Base-by-base conservation (phyloP, 169 alveolate genomes). In the Prorocentrum cordatum region DNA sequence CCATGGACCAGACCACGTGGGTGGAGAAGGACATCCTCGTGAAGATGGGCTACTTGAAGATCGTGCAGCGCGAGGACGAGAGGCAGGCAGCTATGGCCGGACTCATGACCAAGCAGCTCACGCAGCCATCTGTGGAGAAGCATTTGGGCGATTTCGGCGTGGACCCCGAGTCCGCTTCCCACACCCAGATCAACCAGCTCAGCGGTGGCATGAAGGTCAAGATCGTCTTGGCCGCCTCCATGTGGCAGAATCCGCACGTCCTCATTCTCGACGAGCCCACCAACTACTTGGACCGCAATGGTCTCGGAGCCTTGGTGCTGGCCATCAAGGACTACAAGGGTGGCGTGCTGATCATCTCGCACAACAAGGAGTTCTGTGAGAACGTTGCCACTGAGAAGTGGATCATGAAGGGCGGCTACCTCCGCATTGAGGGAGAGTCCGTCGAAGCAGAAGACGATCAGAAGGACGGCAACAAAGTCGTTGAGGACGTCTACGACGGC, bases 281-380 rank as follows among this genome's bases (percentile, higher is more conserved):
- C 83, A 88, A 88, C 92, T 88, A 88, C 92, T 59, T 88, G 72
- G 92, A 88, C 42, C 88, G 92, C 35, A 90, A 88, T 7, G 91
- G 91, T 18, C n/a, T n/a, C n/a, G n/a, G n/a, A n/a, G n/a, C n/a
- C n/a, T 24, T 84, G 66, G 24, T 68, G 54, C 50, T 84, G 85
- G 92, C 84, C 62, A 71, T 88, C 71, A 67, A 62, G 72, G 92
- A 88, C 77, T 88, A 73, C 90, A 83, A 79, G 88, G 88, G 92
- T 7, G 92, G 92, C 35, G 92, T 88, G 31, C 71, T 88, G 70
- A 88, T 88, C 77, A 72, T 88, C 83, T 75, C 91, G 73, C 92
- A 88, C 73, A 88, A 88, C 92, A 88, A 62, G 92, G 86, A 88
- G 58, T 88, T 88, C 92, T 67, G 90, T 47, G 92, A 88, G 70